These are phyloP conservation scores for Rhizomucor miehei DNA, from an alignment of 371 early-diverging fungal species.

Conservation along the genomic window DNA sequence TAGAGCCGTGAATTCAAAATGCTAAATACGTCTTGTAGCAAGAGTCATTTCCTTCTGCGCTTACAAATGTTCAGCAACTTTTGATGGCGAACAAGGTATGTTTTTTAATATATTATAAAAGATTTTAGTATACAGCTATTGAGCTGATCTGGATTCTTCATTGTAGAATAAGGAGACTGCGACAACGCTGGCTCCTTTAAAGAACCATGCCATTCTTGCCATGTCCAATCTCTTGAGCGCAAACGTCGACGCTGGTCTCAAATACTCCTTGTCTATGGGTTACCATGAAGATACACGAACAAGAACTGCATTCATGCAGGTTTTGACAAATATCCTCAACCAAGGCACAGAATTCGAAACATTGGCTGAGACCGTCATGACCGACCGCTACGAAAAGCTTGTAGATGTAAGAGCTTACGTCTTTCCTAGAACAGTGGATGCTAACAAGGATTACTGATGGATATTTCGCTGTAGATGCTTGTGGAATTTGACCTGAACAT, in stretches of 20 bases:
- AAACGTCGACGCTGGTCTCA: conserved; percentile 89
- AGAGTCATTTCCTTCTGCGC: conserved; percentile 7
- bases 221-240: conserved; percentile 87
- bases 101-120: too few relatives aligned
- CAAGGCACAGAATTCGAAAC: conserved; percentile 86
- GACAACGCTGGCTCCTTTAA: conserved; percentile 64
- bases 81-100: conserved; percentile 15
- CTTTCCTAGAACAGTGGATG: too few relatives aligned
- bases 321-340: conserved; percentile 86
- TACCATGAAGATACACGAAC: conserved; percentile 90
- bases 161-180: conserved; percentile 57
- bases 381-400: conserved; percentile 72
- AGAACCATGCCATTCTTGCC: conserved; percentile 83
- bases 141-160: too few relatives aligned
- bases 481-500: conserved; percentile 68
- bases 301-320: conserved; percentile 89
- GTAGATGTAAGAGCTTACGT: conserved; percentile 54
- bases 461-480: conserved; percentile 35
- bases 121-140: too few relatives aligned
- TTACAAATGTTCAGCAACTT: conserved; percentile 9
- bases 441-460: too few relatives aligned
- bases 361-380: conserved; percentile 73
- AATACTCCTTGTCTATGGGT: conserved; percentile 86
- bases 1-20: too few relatives aligned
- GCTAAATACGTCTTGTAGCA: neutral